phyloP scores from a whole-genome alignment of 2,329 filamentous ascomycete genomes.

The Scleromitrula shiraiana region DNA sequence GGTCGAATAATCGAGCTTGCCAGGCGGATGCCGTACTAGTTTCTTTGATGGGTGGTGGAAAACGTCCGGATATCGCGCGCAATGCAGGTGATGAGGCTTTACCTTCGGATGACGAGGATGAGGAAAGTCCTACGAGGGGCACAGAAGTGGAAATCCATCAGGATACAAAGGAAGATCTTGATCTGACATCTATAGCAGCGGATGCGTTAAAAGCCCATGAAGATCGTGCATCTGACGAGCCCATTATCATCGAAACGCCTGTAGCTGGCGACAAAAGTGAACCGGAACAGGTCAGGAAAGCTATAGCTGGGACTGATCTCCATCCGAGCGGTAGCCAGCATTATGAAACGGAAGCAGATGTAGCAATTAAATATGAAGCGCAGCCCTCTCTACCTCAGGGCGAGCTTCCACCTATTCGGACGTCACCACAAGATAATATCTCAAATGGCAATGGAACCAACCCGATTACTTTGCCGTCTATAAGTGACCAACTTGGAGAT shows the following conservation, averaged over 20 bases:
- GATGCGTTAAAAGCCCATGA: slow-evolving; percentile 4
- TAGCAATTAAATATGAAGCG: neutral
- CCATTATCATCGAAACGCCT: neutral
- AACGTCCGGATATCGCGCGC: slow-evolving; percentile 55
- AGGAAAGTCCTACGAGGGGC: slow-evolving; percentile 27
- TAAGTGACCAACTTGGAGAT: slow-evolving; percentile 25
- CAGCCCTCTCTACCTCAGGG: slow-evolving; percentile 14
- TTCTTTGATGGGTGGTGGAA: slow-evolving; percentile 52
- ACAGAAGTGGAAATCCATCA: slow-evolving; percentile 19
- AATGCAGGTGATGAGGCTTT: slow-evolving; percentile 47
- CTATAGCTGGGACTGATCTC: neutral
- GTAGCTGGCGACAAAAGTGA: neutral
- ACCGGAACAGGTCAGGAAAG: neutral
- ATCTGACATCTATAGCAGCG: slow-evolving; percentile 5
- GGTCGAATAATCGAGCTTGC: slow-evolving; percentile 31
- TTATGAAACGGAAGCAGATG: neutral
- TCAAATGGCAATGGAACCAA: slow-evolving; percentile 20
- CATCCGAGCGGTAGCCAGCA: neutral
- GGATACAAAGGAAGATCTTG: slow-evolving; percentile 14
- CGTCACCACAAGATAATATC: slow-evolving; percentile 22
- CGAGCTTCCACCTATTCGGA: slow-evolving; percentile 26
- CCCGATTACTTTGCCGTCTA: slow-evolving; percentile 26
- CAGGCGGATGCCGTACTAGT: slow-evolving; percentile 63
- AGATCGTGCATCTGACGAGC: neutral
- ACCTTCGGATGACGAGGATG: slow-evolving; percentile 37